A percentile compares a stretch with the other conserved stretches of the same genome.
Evolutionary conservation across 768 basidiomycete species (phyloP).

Genomic region (Trametes elegans): DNA sequence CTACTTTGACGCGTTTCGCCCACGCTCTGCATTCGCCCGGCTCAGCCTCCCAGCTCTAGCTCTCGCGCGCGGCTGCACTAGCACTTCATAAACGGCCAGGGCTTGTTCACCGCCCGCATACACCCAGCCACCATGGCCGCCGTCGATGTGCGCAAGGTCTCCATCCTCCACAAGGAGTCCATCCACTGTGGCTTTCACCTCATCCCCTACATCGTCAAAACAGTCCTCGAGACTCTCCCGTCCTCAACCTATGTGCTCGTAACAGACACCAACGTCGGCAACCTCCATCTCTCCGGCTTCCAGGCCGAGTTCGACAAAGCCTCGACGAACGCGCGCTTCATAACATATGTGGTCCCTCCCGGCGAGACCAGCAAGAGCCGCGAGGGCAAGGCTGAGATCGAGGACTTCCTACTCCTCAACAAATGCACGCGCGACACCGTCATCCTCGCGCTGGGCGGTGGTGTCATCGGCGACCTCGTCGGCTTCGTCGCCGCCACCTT

Average conservation of each 20-base stretch:
- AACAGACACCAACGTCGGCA: slow-evolving; percentile 89
- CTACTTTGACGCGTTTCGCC: background rate
- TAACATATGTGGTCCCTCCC: slow-evolving; percentile 78
- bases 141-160: slow-evolving; percentile 70
- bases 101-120: background rate
- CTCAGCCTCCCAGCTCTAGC: too few species aligned
- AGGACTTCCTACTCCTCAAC: slow-evolving; percentile 87
- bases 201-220: slow-evolving; percentile 77
- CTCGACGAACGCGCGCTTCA: slow-evolving; percentile 54
- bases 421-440: slow-evolving; percentile 93
- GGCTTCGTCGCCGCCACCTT: slow-evolving; percentile 98
- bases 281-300: slow-evolving; percentile 71
- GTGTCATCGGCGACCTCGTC: slow-evolving; percentile 94
- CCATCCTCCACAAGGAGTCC: slow-evolving; percentile 79
- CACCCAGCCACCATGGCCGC: slow-evolving; percentile 1
- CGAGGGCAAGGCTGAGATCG: slow-evolving; percentile 88
- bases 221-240: slow-evolving; percentile 64
- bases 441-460: slow-evolving; percentile 90
- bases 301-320: slow-evolving; percentile 55
- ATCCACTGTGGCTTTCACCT: slow-evolving; percentile 97
- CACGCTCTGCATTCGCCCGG: too few species aligned
- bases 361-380: slow-evolving; percentile 94
- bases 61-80: too few species aligned
- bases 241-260: slow-evolving; percentile 89
- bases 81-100: too few species aligned